These are phyloP conservation scores for Cantharellus cinnabarinus DNA, from an alignment of 768 basidiomycete genomes.

Conservation along the genomic window DNA sequence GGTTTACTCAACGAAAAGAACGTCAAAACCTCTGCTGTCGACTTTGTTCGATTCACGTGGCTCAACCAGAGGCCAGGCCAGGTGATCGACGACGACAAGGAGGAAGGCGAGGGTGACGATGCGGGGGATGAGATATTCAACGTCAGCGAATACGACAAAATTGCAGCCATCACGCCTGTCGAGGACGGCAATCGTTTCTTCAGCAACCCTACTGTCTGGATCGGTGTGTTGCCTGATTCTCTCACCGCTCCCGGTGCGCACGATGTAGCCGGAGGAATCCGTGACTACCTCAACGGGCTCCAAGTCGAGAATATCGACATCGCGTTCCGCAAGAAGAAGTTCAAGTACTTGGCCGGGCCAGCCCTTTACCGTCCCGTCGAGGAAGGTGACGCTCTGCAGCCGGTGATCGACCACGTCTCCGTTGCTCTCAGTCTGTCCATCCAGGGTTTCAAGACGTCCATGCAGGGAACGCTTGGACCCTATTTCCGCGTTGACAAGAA, in stretches of 20 bases:
- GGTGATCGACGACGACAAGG: neutral
- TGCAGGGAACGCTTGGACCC: slow-evolving; percentile 5
- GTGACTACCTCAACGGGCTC: slow-evolving; percentile 17
- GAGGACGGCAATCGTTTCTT: slow-evolving; percentile 11
- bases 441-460: slow-evolving; percentile 5
- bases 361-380: slow-evolving; percentile 16
- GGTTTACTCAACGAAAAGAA: slow-evolving; percentile 1
- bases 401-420: slow-evolving; percentile 16
- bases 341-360: slow-evolving; percentile 15
- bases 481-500: slow-evolving; percentile 6
- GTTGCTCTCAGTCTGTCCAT: slow-evolving; percentile 7
- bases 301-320: slow-evolving; percentile 20
- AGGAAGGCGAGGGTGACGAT: neutral
- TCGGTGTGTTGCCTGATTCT: slow-evolving; percentile 19
- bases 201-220: slow-evolving; percentile 19
- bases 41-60: slow-evolving; percentile 2
- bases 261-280: slow-evolving; percentile 17
- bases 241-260: slow-evolving; percentile 15
- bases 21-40: neutral
- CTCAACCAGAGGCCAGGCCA: too few species aligned
- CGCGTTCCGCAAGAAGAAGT: slow-evolving; percentile 18
- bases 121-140: neutral
- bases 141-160: neutral
- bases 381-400: slow-evolving; percentile 16
- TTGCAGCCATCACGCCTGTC: slow-evolving; percentile 5